A percentile compares a stretch with the other conserved stretches of the same genome.
Conservation (phyloP, 2,329 filamentous ascomycete species). For the Ophiostoma sp. region DNA sequence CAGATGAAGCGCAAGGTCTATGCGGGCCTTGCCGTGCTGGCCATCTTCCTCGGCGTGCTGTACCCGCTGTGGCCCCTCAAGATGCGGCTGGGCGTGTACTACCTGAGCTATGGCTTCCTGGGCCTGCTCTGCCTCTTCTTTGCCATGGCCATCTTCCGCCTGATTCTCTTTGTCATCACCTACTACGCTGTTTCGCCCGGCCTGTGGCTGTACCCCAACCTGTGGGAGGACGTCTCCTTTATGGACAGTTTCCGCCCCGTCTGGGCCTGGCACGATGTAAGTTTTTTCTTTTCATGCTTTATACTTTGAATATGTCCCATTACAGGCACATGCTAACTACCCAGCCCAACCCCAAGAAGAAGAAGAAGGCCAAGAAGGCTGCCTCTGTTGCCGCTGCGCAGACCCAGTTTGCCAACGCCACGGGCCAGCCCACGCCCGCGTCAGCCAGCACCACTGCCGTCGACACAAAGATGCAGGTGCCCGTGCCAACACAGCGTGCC, state of each 20-base stretch:
- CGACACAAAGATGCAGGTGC: conserved; percentile 48
- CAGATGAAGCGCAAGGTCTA: conserved; percentile 94
- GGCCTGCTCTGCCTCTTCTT: conserved; percentile 91
- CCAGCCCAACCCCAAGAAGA: conserved; percentile 49
- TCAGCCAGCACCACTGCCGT: conserved; percentile 54
- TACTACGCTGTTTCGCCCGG: conserved; percentile 80
- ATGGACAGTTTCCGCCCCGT: conserved; percentile 93
- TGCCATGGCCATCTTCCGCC: conserved; percentile 91
- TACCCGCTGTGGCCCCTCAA: conserved; percentile 95
- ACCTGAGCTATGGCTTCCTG: conserved; percentile 89
- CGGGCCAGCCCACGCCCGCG: conserved; percentile 49
- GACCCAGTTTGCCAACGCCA: conserved; percentile 46
- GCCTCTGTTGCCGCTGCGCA: conserved; percentile 33
- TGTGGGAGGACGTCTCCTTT: conserved; percentile 98
- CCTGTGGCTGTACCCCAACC: conserved; percentile 95
- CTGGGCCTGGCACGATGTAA: conserved; percentile 97
- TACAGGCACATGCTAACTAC: conserved; percentile 17
- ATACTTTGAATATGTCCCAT: conserved; percentile 15
- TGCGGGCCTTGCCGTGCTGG: conserved; percentile 71
- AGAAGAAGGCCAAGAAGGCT: conserved; percentile 48
- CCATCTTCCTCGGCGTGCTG: conserved; percentile 83
- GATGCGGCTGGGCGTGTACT: conserved; percentile 91
- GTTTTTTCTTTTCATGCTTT: conserved; percentile 31
- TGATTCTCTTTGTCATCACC: conserved; percentile 90
- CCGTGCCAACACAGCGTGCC: conserved; percentile 31